Conservation (phyloP, 371 early-diverging fungal species). For the Coemansia sp. region DNA sequence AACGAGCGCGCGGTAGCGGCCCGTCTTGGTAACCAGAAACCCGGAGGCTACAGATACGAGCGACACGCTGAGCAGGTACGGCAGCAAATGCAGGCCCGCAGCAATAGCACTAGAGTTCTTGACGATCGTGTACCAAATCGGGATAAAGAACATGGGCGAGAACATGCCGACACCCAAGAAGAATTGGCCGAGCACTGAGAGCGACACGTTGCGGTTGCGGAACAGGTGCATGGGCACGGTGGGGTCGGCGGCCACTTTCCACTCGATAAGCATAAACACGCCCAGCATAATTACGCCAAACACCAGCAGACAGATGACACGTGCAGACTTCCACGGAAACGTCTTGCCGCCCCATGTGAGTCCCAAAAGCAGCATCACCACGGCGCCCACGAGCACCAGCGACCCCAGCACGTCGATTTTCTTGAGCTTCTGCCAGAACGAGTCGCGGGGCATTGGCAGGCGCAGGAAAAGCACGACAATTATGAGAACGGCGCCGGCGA, state of each 20-base stretch:
- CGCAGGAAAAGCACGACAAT: constrained; percentile 57
- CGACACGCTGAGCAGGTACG: constrained; percentile 55
- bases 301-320: constrained; percentile 56
- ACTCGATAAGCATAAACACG: constrained; percentile 53
- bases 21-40: constrained; percentile 31
- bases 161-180: constrained; percentile 59
- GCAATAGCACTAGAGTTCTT: constrained; percentile 53
- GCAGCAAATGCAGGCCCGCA: constrained; percentile 63
- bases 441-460: constrained; percentile 51
- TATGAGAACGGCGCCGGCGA: constrained; percentile 54
- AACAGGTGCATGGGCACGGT: constrained; percentile 60
- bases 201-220: constrained; percentile 48
- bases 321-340: constrained; percentile 32
- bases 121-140: constrained; percentile 80
- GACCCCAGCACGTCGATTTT: constrained; percentile 61
- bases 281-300: constrained; percentile 46
- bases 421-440: constrained; percentile 53
- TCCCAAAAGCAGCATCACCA: constrained; percentile 58
- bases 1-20: constrained; percentile 36
- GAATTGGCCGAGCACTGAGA: constrained; percentile 41
- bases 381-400: constrained; percentile 54
- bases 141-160: constrained; percentile 61
- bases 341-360: constrained; percentile 62
- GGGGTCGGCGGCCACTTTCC: constrained; percentile 53
- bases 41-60: constrained; percentile 32